Conservation (phyloP, 345 rosid genomes). For the Viola odorata region DNA sequence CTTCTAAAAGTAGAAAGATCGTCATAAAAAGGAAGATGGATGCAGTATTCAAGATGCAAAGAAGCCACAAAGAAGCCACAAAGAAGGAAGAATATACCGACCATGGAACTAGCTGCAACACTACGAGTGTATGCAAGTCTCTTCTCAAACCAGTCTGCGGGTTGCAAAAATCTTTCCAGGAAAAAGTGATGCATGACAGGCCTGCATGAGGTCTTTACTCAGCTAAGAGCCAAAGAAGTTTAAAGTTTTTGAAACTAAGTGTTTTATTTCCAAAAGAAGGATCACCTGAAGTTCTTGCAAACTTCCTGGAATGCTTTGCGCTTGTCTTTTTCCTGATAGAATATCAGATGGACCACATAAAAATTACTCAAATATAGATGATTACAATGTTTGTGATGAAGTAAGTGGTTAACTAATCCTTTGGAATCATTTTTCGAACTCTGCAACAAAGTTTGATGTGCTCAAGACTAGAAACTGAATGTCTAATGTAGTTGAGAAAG, state of each 20-base stretch:
- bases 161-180: conserved; percentile 79
- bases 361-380: neutral
- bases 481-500: no score
- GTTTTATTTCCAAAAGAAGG: conserved; percentile 7
- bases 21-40: neutral
- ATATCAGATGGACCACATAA: neutral
- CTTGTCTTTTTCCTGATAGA: conserved; percentile 69
- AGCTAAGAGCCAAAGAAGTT: conserved; percentile 14
- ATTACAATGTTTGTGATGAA: neutral
- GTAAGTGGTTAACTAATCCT: no score
- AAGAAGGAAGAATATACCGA: conserved; percentile 20
- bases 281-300: conserved; percentile 84
- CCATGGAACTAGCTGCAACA: conserved; percentile 97
- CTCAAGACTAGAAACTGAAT: no score
- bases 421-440: neutral
- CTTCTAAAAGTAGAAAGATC: neutral
- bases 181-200: conserved; percentile 97
- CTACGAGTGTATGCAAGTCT: conserved; percentile 95
- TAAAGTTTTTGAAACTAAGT: conserved; percentile 2
- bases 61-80: neutral
- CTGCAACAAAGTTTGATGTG: no score
- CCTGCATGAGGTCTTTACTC: conserved; percentile 42
- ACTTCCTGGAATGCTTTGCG: conserved; percentile 76
- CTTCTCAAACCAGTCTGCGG: conserved; percentile 98
- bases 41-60: neutral